Percentiles rank a stretch among this genome's conserved stretches.
Evolutionary conservation across 345 rosid species (phyloP).

Genomic region (Sonneratia caseolaris): DNA sequence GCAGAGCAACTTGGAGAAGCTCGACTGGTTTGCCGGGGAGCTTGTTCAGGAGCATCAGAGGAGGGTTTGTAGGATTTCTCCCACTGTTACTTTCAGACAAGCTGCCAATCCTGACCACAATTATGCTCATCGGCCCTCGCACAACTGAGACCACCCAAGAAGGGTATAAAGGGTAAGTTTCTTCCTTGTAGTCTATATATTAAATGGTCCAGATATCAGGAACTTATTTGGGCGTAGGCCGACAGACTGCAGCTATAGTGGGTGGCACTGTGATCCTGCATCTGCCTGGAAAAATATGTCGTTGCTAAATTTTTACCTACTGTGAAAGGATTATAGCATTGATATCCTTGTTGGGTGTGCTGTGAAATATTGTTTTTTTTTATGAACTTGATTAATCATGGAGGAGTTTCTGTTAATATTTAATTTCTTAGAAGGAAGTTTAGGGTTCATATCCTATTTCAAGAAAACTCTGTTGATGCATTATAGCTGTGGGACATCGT

Average conservation of each 20-base stretch:
- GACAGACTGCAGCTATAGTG: background rate
- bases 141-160: background rate
- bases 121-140: background rate
- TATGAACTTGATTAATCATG: background rate
- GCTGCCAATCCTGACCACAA: constrained; percentile 21
- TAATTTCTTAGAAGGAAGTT: background rate
- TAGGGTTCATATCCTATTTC: constrained; percentile 1
- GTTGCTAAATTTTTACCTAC: no score
- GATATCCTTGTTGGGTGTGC: no score
- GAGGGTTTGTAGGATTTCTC: constrained; percentile 86
- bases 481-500: background rate
- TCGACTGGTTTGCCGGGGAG: constrained; percentile 81
- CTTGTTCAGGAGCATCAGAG: constrained; percentile 87
- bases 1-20: constrained; percentile 66
- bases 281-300: no score
- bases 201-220: background rate
- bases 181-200: background rate
- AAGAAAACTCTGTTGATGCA: background rate
- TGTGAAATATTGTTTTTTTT: no score
- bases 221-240: no score
- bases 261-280: background rate
- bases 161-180: background rate
- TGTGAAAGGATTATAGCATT: no score
- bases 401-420: background rate
- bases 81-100: constrained; percentile 96